phyloP scores from a whole-genome alignment of 352 stramenopile species.

The Pythium volutum region DNA sequence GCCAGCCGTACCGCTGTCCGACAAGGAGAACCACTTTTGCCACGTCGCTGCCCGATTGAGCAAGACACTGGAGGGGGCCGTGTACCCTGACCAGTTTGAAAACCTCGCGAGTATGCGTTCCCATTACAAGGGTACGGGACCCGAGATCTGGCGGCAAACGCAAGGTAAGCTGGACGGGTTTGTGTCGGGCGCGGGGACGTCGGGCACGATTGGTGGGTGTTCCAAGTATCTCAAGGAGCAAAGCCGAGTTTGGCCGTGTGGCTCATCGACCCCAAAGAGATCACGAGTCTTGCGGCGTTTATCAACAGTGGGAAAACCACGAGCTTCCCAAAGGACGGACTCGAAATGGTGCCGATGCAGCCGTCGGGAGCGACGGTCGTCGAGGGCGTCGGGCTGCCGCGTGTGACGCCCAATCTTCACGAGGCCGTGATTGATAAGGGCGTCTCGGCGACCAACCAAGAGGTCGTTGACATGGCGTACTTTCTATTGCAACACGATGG shows the following conservation, averaged over 20 bases:
- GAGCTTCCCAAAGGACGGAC: slow-evolving; percentile 82
- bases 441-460: slow-evolving; percentile 89
- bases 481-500: slow-evolving; percentile 88
- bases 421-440: slow-evolving; percentile 88
- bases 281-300: slow-evolving; percentile 84
- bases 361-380: slow-evolving; percentile 85
- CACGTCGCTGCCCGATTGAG: slow-evolving; percentile 54
- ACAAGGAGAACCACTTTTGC: slow-evolving; percentile 76
- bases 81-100: slow-evolving; percentile 78
- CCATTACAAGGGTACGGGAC: slow-evolving; percentile 76
- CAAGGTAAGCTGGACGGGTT: slow-evolving; percentile 90
- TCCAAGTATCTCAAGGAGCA: slow-evolving; percentile 93
- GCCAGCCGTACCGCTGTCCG: slow-evolving; percentile 53
- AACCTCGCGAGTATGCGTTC: slow-evolving; percentile 70
- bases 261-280: slow-evolving; percentile 76
- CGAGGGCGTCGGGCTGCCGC: slow-evolving; percentile 92
- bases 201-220: slow-evolving; percentile 91
- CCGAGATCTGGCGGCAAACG: slow-evolving; percentile 89
- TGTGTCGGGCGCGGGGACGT: slow-evolving; percentile 86
- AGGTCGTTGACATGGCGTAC: slow-evolving; percentile 94
- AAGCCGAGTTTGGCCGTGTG: slow-evolving; percentile 56
- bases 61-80: slow-evolving; percentile 27
- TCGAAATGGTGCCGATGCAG: slow-evolving; percentile 79
- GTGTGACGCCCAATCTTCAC: slow-evolving; percentile 92
- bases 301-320: slow-evolving; percentile 60